Evolutionary conservation across 257 asterid genomes (phyloP), one percentile per base, ranked within the genome.

Genomic region (Capsicum baccatum): DNA sequence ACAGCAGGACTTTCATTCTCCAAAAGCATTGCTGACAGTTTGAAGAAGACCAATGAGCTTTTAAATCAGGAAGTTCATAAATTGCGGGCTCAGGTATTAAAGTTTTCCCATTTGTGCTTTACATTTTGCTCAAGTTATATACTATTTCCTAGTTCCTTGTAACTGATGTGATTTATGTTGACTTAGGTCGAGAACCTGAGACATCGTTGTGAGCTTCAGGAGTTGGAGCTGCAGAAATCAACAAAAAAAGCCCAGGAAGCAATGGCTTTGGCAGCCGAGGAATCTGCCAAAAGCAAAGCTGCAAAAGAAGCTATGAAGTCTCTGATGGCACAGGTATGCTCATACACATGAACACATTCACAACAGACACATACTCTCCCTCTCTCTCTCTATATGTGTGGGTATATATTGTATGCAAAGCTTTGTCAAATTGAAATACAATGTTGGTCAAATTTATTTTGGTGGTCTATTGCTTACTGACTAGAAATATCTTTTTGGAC

Each of bases 291-390:
- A 87, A 92, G 96, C 88, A 94, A 88, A 91, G 98, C 98, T 82
- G 99, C 98, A 70, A 96, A 96, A 87, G 99, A 94, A 85, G 98
- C 95, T 84, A 96, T 94, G 37, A 96, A 93, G 84, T 93, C 97
- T 19, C 98, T 96, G 57, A 91, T 98, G 26, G 93, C 97, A 6
- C 99, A 96, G 98, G 99, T 94, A 59, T 80, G 80, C 26, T 60
- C 85, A 70, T 86, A 6, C 69, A 26, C 15, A 3, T 26, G 6
- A 57, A 33, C 48, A 26, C 63, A 8, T 33, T 6, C 48, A 26
- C 63, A 21, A 48, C 62, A 74, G 3, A 74, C 13, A 14, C 19
- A 14, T 26, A 26, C 11, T 4, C 79, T 5, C 19, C 48, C 33
- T 14, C 6, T 63, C 16, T 63, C 6, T 26, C 9, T 62, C 5